These are phyloP conservation scores for Melampsora allii-populina DNA, from an alignment of 1,284 basidiomycete genomes.

Conservation along the genomic window DNA sequence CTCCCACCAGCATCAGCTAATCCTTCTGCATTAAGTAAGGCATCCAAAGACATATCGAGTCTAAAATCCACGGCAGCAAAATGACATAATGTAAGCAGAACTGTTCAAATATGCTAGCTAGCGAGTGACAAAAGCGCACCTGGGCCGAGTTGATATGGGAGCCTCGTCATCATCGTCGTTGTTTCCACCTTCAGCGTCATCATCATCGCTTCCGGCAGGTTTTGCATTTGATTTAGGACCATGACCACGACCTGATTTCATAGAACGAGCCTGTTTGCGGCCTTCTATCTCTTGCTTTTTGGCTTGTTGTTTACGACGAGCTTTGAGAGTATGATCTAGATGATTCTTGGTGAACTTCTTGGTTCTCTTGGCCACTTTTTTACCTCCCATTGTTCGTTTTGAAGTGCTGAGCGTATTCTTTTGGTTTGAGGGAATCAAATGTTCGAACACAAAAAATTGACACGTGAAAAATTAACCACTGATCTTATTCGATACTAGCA, in stretches of 20 bases:
- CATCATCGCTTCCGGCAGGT: neutral
- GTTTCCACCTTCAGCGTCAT: neutral
- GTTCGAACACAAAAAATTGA: too few species aligned
- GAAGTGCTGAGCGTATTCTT: neutral
- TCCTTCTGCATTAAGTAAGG: constrained; percentile 26
- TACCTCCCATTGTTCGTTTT: constrained; percentile 11
- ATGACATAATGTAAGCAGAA: neutral
- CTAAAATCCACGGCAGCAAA: neutral
- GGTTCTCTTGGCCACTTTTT: constrained; percentile 35
- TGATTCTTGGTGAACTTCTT: constrained; percentile 37
- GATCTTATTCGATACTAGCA: too few species aligned
- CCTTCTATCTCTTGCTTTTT: constrained; percentile 31
- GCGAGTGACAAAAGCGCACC: constrained; percentile 1
- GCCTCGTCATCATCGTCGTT: constrained; percentile 26
- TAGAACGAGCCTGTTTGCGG: constrained; percentile 11
- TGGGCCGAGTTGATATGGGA: constrained; percentile 20
- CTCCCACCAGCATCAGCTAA: neutral
- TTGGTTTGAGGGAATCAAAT: neutral
- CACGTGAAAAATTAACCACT: too few species aligned
- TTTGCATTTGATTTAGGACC: neutral
- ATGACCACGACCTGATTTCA: constrained; percentile 16
- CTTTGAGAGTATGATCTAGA: constrained; percentile 21
- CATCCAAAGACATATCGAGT: constrained; percentile 39
- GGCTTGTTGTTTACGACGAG: constrained; percentile 34
- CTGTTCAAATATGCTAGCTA: neutral